These are phyloP conservation scores for Noccaea bulbosa DNA, from an alignment of 345 rosid species.

Conservation along the genomic window DNA sequence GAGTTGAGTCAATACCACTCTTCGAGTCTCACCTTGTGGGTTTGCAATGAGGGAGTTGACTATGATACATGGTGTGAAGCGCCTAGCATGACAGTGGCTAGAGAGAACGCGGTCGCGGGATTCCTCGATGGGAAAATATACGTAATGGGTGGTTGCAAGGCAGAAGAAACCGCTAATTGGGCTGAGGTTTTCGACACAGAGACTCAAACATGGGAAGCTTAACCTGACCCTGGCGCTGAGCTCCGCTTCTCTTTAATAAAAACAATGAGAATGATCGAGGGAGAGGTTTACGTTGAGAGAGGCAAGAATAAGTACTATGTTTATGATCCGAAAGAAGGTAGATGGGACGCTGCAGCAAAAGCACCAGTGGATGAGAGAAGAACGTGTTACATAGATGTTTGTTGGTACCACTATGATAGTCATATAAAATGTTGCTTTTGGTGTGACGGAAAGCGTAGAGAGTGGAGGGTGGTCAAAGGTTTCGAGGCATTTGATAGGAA, in stretches of 20 bases:
- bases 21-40: too few species aligned
- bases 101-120: not conserved
- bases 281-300: not conserved
- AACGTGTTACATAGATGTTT: not conserved
- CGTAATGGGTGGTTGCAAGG: not conserved
- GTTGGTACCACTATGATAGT: too few species aligned
- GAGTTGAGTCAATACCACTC: too few species aligned
- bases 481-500: not conserved
- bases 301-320: not conserved
- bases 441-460: not conserved
- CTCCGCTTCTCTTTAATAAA: not conserved
- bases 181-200: conserved; percentile 1
- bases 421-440: not conserved
- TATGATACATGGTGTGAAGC: not conserved
- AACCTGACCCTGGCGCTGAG: conserved; percentile 8
- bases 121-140: not conserved
- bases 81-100: not conserved
- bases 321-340: conserved; percentile 8
- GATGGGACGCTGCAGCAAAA: not conserved
- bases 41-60: too few species aligned
- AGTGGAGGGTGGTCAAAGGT: not conserved
- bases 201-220: conserved; percentile 13
- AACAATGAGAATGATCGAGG: too few species aligned
- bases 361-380: not conserved
- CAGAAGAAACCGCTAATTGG: not conserved